Percentiles rank a stretch among this genome's conserved stretches.
Conservation (phyloP, 2,329 filamentous ascomycete species). For the Fusarium mundagurra region DNA sequence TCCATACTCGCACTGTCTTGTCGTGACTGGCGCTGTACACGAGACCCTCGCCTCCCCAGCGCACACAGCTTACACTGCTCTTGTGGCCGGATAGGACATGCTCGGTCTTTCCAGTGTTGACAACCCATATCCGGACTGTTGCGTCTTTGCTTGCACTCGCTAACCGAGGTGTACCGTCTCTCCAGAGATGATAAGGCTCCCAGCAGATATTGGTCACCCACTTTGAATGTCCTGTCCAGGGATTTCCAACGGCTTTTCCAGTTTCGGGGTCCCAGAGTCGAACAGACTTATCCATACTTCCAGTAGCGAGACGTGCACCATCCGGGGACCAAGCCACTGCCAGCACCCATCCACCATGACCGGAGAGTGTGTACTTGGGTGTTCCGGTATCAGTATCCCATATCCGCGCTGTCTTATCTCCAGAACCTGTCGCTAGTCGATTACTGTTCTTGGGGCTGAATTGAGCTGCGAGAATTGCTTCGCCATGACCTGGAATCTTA, state of each 20-base stretch:
- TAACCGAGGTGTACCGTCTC: constrained; percentile 76
- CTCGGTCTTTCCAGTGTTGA: constrained; percentile 80
- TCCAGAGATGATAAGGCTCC: constrained; percentile 92
- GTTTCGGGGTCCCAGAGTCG: constrained; percentile 87
- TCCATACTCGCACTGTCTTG: constrained; percentile 93
- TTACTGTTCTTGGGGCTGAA: constrained; percentile 85
- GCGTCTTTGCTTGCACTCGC: constrained; percentile 91
- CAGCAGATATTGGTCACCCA: constrained; percentile 89
- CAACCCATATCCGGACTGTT: constrained; percentile 88
- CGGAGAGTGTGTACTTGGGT: constrained; percentile 84
- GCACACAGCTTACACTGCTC: constrained; percentile 86
- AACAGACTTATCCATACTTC: constrained; percentile 93
- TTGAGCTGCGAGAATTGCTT: constrained; percentile 85
- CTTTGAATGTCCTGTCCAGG: constrained; percentile 85
- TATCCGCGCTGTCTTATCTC: constrained; percentile 89
- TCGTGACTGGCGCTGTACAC: constrained; percentile 91
- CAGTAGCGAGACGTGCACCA: constrained; percentile 82
- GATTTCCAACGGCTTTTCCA: constrained; percentile 75
- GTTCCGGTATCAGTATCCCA: constrained; percentile 97
- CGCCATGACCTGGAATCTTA: constrained; percentile 88
- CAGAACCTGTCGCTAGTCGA: constrained; percentile 85
- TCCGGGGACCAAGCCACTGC: constrained; percentile 90
- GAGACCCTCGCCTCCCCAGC: constrained; percentile 89
- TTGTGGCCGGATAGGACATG: constrained; percentile 89
- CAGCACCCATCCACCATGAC: constrained; percentile 88